Evolutionary conservation across 2,329 filamentous ascomycete species (phyloP).

Genomic region (Penicillium griseofulvum): DNA sequence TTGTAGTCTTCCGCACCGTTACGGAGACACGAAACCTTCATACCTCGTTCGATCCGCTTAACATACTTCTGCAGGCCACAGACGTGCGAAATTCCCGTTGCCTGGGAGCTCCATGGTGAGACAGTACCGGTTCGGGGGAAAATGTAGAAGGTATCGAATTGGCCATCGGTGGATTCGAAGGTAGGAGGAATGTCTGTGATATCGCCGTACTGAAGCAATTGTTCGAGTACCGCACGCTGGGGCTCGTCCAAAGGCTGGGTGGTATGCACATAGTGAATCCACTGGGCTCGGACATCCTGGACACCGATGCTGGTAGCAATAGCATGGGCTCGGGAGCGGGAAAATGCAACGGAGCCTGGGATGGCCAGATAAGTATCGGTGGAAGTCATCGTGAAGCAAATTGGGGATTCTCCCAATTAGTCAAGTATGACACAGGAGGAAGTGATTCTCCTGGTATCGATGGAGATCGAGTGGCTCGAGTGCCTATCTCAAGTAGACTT

Average conservation of each 20-base stretch:
- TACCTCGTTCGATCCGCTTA: slow-evolving; percentile 80
- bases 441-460: slow-evolving; percentile 18
- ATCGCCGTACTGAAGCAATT: slow-evolving; percentile 62
- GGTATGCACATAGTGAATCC: slow-evolving; percentile 65
- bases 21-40: slow-evolving; percentile 65
- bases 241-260: slow-evolving; percentile 47
- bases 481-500: slow-evolving; percentile 27
- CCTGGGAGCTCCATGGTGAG: slow-evolving; percentile 96
- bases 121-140: slow-evolving; percentile 76
- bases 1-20: slow-evolving; percentile 57
- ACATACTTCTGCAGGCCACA: slow-evolving; percentile 73
- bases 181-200: slow-evolving; percentile 47
- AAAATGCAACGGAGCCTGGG: slow-evolving; percentile 45
- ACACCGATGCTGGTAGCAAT: slow-evolving; percentile 45
- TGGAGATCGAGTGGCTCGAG: slow-evolving; percentile 22
- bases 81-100: slow-evolving; percentile 88
- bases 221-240: slow-evolving; percentile 54
- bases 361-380: slow-evolving; percentile 37
- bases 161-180: slow-evolving; percentile 49
- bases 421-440: slow-evolving; percentile 5
- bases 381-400: slow-evolving; percentile 33
- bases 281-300: slow-evolving; percentile 47
- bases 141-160: slow-evolving; percentile 65
- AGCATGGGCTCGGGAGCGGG: slow-evolving; percentile 44
- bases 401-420: slow-evolving; percentile 10